These are phyloP conservation scores for Evansstolkia leycettana DNA, from an alignment of 495 filamentous ascomycete genomes.

Conservation along the genomic window DNA sequence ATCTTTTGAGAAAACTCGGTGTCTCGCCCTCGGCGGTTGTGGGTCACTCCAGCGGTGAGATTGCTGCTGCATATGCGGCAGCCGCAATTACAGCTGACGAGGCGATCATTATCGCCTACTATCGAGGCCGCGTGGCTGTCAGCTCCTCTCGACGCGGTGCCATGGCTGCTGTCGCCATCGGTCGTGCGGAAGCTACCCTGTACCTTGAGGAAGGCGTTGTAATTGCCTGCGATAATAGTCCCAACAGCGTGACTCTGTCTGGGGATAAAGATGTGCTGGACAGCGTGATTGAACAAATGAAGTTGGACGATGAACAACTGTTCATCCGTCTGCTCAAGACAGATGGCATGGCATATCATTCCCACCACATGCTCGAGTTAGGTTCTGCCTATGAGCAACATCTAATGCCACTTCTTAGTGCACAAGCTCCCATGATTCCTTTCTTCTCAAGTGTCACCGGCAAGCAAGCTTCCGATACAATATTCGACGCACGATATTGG, in stretches of 20 bases:
- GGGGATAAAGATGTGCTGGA: too few relatives aligned
- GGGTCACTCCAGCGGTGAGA: conserved; percentile 23
- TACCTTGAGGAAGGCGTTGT: not conserved
- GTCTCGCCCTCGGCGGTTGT: conserved; percentile 9
- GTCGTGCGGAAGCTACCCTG: not conserved
- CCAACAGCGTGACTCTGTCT: conserved; percentile 11
- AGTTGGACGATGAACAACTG: too few relatives aligned
- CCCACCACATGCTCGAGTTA: conserved; percentile 30
- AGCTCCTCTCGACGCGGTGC: not conserved
- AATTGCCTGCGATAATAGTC: conserved; percentile 19
- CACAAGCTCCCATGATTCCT: too few relatives aligned
- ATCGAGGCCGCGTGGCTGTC: conserved; percentile 6
- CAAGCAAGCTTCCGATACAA: not conserved
- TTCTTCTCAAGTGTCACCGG: not conserved
- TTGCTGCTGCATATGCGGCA: conserved; percentile 20
- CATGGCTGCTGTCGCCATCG: not conserved
- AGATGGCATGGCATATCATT: conserved; percentile 34
- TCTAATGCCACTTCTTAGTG: too few relatives aligned
- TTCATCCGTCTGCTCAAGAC: too few relatives aligned
- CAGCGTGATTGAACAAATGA: too few relatives aligned
- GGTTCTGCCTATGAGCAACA: too few relatives aligned
- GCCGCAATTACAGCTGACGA: conserved; percentile 8
- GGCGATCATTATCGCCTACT: conserved; percentile 15
- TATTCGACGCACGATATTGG: not conserved
- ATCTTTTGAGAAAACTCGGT: conserved; percentile 10